Evolutionary conservation across 1,139 yeast species (phyloP), one percentile per base, ranked within the genome.

Genomic region (Scheffersomyces parashehatae): DNA sequence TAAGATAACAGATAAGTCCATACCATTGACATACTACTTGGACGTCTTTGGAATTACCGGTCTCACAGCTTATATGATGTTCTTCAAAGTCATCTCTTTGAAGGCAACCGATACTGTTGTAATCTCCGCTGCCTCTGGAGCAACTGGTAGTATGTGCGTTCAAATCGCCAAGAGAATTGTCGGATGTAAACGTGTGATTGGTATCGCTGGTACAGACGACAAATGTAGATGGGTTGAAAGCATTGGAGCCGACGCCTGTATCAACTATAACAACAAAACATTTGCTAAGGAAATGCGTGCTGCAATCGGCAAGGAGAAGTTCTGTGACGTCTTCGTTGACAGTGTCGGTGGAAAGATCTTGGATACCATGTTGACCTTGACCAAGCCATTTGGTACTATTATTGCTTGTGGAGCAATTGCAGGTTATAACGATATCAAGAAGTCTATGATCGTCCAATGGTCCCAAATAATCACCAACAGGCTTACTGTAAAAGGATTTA

Each of bases 291-390:
- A 52, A 37, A 36, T 55, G 40, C 33, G 33, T 11, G 33, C 37
- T 15, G 59, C 55, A 11, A 32, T 54, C 8, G 56, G 56, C 5
- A 45, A 44, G n/a, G 56, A 55, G 26, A 51, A 51, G 30, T 50
- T 40, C 43, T 45, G 50, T 37, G 58, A 55, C 29, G 67, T 68
- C 29, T 79, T 72, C 57, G 75, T 70, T 47, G 87, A 81, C 56
- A 79, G 79, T 47, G 88, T 83, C 39, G 89, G 89, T 40, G 89
- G 89, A 20, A 71, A 73, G 40, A 70, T 79, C 28, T 70, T 83
- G 53, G 81, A 78, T 50, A 60, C 67, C 28, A 74, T 77, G 45
- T 60, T 81, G 45, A 51, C 60, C 4, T 62, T 69, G 43, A 53
- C 76, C 51, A 76, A 71, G 47, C 54, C 53, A n/a, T 59, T 55